Conservation (phyloP, 495 filamentous ascomycete genomes). For the Bryoglossum gracile region DNA sequence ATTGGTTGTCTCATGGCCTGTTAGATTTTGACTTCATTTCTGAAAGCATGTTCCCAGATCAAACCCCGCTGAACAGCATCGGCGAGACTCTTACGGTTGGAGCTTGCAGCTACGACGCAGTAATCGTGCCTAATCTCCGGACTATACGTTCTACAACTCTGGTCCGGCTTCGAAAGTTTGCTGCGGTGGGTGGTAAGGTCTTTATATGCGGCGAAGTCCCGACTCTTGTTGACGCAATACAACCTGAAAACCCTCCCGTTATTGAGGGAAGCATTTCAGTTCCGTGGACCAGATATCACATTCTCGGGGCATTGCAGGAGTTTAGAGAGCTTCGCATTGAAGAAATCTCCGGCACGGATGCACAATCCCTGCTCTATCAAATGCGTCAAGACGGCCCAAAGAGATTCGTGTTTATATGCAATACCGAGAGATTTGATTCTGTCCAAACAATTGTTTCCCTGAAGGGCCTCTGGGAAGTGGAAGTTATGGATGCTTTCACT, state of each 20-base stretch:
- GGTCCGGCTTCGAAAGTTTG: slow-evolving; percentile 14
- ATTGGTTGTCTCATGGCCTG: slow-evolving; percentile 23
- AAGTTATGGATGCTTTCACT: slow-evolving; percentile 18
- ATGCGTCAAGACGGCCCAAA: slow-evolving; percentile 24
- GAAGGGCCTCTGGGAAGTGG: slow-evolving; percentile 20
- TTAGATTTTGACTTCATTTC: slow-evolving; percentile 28
- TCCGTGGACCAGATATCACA: slow-evolving; percentile 15
- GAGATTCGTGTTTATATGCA: slow-evolving; percentile 25
- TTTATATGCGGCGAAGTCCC: slow-evolving; percentile 18
- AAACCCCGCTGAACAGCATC: slow-evolving; percentile 1
- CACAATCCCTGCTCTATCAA: slow-evolving; percentile 21
- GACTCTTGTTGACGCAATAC: slow-evolving; percentile 12
- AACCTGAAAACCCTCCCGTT: neutral
- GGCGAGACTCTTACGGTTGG: slow-evolving; percentile 20
- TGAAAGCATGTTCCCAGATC: slow-evolving; percentile 24
- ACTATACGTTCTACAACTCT: slow-evolving; percentile 23
- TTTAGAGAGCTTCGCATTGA: slow-evolving; percentile 17
- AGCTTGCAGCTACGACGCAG: slow-evolving; percentile 20
- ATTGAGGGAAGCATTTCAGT: slow-evolving; percentile 7
- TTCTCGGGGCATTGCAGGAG: slow-evolving; percentile 16
- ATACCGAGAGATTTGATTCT: slow-evolving; percentile 18
- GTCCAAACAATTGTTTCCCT: slow-evolving; percentile 11
- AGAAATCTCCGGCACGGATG: neutral
- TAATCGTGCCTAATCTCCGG: slow-evolving; percentile 24
- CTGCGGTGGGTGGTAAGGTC: slow-evolving; percentile 14